A percentile compares a stretch with the other conserved stretches of the same genome.
Evolutionary conservation across 495 filamentous ascomycete genomes (phyloP).

Genomic region (Tuber aestivum): DNA sequence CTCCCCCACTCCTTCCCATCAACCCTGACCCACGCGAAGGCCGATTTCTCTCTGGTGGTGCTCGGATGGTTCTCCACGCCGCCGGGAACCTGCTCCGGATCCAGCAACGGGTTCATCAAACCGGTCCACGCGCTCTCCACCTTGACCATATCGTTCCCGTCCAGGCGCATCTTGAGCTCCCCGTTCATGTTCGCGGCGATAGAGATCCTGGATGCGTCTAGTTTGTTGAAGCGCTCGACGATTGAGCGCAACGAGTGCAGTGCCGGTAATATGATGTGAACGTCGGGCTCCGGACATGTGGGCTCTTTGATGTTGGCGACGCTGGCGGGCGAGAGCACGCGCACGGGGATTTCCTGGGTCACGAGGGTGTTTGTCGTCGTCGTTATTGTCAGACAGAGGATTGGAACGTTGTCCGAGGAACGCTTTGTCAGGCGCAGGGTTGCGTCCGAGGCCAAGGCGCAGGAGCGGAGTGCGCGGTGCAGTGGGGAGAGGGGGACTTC

Average conservation of each 20-base stretch:
- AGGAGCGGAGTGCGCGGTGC: slow-evolving; percentile 79
- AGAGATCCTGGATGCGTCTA: slow-evolving; percentile 63
- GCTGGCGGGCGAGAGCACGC: slow-evolving; percentile 69
- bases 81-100: slow-evolving; percentile 60
- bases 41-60: slow-evolving; percentile 56
- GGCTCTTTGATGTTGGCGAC: slow-evolving; percentile 88
- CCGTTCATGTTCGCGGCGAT: slow-evolving; percentile 87
- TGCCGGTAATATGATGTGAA: slow-evolving; percentile 82
- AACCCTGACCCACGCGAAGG: slow-evolving; percentile 79
- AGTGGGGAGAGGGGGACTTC: slow-evolving; percentile 79
- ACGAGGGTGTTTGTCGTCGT: slow-evolving; percentile 54
- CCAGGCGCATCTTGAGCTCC: slow-evolving; percentile 65
- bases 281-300: slow-evolving; percentile 81
- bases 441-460: slow-evolving; percentile 65
- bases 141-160: slow-evolving; percentile 64
- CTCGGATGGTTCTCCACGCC: slow-evolving; percentile 68
- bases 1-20: slow-evolving; percentile 88
- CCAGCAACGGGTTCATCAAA: slow-evolving; percentile 75
- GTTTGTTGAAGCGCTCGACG: slow-evolving; percentile 85
- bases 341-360: slow-evolving; percentile 93
- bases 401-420: slow-evolving; percentile 60
- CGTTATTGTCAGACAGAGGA: slow-evolving; percentile 79
- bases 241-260: slow-evolving; percentile 81
- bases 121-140: slow-evolving; percentile 78
- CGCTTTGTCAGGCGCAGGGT: slow-evolving; percentile 88